Conservation (phyloP, 345 rosid genomes). For the Bretschneidera sinensis region DNA sequence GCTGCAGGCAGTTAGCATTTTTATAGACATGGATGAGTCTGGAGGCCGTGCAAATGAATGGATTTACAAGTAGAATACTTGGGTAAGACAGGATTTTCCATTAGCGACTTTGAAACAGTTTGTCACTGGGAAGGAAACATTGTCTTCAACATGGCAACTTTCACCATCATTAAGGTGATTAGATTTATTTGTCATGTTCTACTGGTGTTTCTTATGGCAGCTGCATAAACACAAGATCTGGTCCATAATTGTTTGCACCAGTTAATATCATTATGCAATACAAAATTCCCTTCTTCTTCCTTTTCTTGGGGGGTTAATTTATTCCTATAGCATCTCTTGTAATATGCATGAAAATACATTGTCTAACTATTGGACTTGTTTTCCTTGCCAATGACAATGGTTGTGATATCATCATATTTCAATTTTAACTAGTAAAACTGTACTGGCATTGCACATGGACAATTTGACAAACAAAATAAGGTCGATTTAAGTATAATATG, state of each 20-base stretch:
- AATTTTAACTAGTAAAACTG: too few species aligned
- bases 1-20: constrained; percentile 95
- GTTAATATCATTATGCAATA: not conserved
- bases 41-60: constrained; percentile 95
- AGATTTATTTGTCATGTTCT: not conserved
- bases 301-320: too few species aligned
- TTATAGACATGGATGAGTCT: constrained; percentile 88
- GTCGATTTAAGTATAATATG: too few species aligned
- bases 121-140: not conserved
- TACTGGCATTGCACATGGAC: too few species aligned
- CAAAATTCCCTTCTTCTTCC: not conserved
- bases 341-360: too few species aligned
- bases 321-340: too few species aligned
- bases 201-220: not conserved
- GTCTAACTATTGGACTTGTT: too few species aligned
- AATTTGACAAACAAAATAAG: too few species aligned
- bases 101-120: not conserved
- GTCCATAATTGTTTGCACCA: not conserved
- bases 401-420: too few species aligned
- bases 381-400: too few species aligned
- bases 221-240: not conserved
- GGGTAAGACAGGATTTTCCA: not conserved
- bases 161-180: not conserved
- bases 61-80: constrained; percentile 68
- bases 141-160: not conserved